These are phyloP conservation scores for Symbiodinium natans DNA, from an alignment of 73 alveolate species.

Conservation along the genomic window DNA sequence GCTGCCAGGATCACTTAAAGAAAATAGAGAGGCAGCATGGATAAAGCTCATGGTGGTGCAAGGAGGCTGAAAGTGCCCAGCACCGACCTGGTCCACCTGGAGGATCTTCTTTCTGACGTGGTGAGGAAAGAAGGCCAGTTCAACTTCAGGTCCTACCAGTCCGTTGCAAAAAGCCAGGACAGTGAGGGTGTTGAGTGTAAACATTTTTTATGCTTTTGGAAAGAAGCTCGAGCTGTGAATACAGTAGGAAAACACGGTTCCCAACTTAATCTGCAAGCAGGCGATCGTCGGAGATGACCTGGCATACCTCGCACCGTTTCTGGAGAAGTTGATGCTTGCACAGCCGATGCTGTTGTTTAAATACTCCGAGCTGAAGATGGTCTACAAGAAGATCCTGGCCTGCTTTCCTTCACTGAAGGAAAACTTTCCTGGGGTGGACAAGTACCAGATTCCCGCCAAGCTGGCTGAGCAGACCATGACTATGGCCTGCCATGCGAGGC, in stretches of 20 bases:
- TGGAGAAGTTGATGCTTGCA: not conserved
- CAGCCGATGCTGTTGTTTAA: not conserved
- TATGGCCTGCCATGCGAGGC: no score
- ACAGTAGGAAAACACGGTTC: no score
- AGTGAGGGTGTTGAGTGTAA: no score
- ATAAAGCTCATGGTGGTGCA: not conserved
- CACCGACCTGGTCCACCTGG: not conserved
- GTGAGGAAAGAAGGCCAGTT: not conserved
- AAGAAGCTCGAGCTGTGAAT: no score
- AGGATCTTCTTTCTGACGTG: not conserved
- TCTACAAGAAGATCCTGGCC: not conserved
- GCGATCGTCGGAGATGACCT: not conserved
- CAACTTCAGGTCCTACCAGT: not conserved
- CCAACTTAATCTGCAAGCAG: not conserved
- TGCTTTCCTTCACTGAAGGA: not conserved
- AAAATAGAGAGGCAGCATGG: no score
- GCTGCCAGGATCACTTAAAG: no score
- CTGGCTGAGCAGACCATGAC: constrained; percentile 19
- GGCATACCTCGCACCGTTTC: not conserved
- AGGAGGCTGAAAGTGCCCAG: not conserved
- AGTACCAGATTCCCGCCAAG: not conserved
- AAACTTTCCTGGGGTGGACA: not conserved
- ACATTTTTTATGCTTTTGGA: no score
- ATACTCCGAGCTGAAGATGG: not conserved
- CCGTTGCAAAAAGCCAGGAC: not conserved